Percentiles rank a stretch among this genome's conserved stretches.
phyloP scores from a whole-genome alignment of 164 flowering plant species.

The Litsea cubeba region DNA sequence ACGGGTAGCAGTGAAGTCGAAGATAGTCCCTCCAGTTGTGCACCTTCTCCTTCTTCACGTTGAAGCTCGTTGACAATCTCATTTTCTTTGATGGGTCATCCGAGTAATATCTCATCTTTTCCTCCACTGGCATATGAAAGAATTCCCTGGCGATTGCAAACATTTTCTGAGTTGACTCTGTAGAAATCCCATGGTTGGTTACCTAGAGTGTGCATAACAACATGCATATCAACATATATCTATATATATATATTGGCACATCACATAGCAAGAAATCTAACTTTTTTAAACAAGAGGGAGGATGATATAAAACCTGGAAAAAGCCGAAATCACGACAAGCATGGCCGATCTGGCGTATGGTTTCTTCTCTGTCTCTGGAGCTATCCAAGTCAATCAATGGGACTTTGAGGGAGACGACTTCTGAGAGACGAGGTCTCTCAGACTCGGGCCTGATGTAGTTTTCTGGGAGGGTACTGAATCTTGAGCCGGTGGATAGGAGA shows the following conservation, averaged over 20 bases:
- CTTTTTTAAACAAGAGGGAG: neutral
- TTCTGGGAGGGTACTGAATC: neutral
- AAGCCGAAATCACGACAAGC: constrained; percentile 57
- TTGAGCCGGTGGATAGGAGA: constrained; percentile 5
- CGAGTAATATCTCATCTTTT: constrained; percentile 56
- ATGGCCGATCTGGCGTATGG: constrained; percentile 30
- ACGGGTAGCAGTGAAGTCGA: constrained; percentile 71
- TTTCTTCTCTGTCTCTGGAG: constrained; percentile 19
- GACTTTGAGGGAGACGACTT: constrained; percentile 38
- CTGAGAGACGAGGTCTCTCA: constrained; percentile 56
- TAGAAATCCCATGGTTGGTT: constrained; percentile 55
- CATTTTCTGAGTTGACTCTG: constrained; percentile 41
- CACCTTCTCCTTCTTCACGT: constrained; percentile 58
- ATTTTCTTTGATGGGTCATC: constrained; percentile 46
- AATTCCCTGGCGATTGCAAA: constrained; percentile 40
- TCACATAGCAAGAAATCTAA: neutral
- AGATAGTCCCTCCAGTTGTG: constrained; percentile 87
- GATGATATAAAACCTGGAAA: constrained; percentile 42
- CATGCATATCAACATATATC: neutral
- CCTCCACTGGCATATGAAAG: constrained; percentile 63
- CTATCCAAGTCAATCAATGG: constrained; percentile 52
- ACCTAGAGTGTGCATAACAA: constrained; percentile 32
- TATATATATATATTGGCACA: too few species aligned
- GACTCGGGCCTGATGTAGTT: constrained; percentile 55
- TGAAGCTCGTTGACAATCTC: constrained; percentile 74